These are phyloP conservation scores for Colletotrichum sp. DNA, from an alignment of 2,329 filamentous ascomycete species.

Conservation along the genomic window DNA sequence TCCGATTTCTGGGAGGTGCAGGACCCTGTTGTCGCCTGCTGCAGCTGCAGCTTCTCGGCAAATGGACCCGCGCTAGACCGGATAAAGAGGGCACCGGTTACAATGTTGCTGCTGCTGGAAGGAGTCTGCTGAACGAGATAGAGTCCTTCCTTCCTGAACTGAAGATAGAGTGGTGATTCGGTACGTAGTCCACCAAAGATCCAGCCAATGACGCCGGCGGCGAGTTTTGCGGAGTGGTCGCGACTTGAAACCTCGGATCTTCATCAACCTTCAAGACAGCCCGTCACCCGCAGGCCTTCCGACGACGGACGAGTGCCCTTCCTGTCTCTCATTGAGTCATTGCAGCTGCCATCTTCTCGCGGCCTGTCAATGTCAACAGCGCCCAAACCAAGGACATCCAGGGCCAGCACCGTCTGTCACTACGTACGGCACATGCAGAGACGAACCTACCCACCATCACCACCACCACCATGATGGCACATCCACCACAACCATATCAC, in stretches of 20 bases:
- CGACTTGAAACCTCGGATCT: constrained; percentile 17
- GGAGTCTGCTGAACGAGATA: not conserved
- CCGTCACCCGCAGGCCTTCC: not conserved
- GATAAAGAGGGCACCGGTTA: not conserved
- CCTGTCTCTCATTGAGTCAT: constrained; percentile 13
- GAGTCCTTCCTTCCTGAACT: not conserved
- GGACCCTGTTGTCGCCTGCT: not conserved
- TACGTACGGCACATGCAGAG: not conserved
- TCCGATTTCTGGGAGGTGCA: not conserved
- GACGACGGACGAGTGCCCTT: not conserved
- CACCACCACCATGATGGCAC: not conserved
- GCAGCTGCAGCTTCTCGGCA: not conserved
- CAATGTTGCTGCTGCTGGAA: not conserved
- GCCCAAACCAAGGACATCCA: not conserved
- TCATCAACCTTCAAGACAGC: constrained; percentile 1
- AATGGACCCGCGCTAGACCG: constrained; percentile 1
- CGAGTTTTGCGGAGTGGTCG: not conserved
- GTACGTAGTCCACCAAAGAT: not conserved
- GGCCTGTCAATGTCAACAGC: not conserved
- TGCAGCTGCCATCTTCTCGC: not conserved
- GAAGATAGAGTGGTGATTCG: not conserved
- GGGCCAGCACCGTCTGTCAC: not conserved
- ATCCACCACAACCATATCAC: not conserved
- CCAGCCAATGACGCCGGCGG: not conserved
- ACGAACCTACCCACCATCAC: not conserved